These are phyloP conservation scores for Suillus decipiens DNA, from an alignment of 768 basidiomycete species.

Conservation along the genomic window DNA sequence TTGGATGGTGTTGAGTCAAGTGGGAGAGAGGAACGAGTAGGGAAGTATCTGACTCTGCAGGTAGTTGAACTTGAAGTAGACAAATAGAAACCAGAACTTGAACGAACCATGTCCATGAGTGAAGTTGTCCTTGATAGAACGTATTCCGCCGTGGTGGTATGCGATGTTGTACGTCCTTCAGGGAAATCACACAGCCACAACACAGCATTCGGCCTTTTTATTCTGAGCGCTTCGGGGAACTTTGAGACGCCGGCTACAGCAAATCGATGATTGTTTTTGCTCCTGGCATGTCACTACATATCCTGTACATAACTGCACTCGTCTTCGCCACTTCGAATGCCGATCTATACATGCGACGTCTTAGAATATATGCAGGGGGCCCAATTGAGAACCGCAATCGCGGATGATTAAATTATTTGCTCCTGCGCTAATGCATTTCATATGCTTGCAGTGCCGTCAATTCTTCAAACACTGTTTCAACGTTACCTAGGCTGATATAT, in stretches of 20 bases:
- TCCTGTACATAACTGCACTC: too few species aligned
- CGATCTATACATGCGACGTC: background rate
- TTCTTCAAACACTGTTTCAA: background rate
- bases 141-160: too few species aligned
- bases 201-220: too few species aligned
- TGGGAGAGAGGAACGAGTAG: slow-evolving; percentile 96
- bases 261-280: too few species aligned
- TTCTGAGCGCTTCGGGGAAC: too few species aligned
- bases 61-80: slow-evolving; percentile 99
- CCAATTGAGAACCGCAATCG: background rate
- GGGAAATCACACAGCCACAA: too few species aligned
- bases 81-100: slow-evolving; percentile 99
- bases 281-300: too few species aligned
- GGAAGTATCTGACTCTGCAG: slow-evolving; percentile 87
- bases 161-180: too few species aligned
- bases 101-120: slow-evolving; percentile 92
- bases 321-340: too few species aligned
- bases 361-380: background rate
- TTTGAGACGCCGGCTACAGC: too few species aligned
- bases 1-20: slow-evolving; percentile 98
- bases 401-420: background rate
- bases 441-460: background rate
- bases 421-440: background rate
- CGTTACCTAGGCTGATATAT: background rate
- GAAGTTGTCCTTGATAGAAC: too few species aligned